Percentiles rank a stretch among this genome's conserved stretches.
Conservation (phyloP, 495 filamentous ascomycete species). For the Talaromyces adpressus region DNA sequence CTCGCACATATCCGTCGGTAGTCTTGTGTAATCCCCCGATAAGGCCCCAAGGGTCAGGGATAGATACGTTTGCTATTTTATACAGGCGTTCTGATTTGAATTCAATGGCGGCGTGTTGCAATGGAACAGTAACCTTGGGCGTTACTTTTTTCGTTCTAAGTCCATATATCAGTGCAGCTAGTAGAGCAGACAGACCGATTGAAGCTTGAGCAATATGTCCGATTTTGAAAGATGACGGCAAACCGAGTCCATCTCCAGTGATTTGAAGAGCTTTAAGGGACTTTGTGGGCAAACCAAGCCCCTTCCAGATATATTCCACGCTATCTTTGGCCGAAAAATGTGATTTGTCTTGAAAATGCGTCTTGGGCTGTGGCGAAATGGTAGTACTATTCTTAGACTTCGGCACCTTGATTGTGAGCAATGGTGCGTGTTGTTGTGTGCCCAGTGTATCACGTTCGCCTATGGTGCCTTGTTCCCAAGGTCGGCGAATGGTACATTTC, state of each 20-base stretch:
- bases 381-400: background rate
- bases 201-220: constrained; percentile 35
- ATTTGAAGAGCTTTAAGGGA: constrained; percentile 10
- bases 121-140: constrained; percentile 20
- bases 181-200: constrained; percentile 33
- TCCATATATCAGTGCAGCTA: constrained; percentile 29
- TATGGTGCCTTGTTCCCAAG: constrained; percentile 8
- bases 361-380: background rate
- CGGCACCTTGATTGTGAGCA: constrained; percentile 9
- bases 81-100: constrained; percentile 39
- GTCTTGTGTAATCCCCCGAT: constrained; percentile 38
- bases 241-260: constrained; percentile 12
- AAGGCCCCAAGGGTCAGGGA: constrained; percentile 21
- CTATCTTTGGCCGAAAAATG: constrained; percentile 13
- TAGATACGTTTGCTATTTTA: constrained; percentile 20
- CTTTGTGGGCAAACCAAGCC: constrained; percentile 12
- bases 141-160: constrained; percentile 13
- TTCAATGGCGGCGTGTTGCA: constrained; percentile 32
- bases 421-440: constrained; percentile 10
- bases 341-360: background rate
- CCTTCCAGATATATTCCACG: constrained; percentile 15
- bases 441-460: constrained; percentile 12
- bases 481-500: constrained; percentile 34
- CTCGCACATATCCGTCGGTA: constrained; percentile 36
- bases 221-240: constrained; percentile 38